These are phyloP conservation scores for Dioscorea cayenensis DNA, from an alignment of 116 monocot species.

Conservation along the genomic window DNA sequence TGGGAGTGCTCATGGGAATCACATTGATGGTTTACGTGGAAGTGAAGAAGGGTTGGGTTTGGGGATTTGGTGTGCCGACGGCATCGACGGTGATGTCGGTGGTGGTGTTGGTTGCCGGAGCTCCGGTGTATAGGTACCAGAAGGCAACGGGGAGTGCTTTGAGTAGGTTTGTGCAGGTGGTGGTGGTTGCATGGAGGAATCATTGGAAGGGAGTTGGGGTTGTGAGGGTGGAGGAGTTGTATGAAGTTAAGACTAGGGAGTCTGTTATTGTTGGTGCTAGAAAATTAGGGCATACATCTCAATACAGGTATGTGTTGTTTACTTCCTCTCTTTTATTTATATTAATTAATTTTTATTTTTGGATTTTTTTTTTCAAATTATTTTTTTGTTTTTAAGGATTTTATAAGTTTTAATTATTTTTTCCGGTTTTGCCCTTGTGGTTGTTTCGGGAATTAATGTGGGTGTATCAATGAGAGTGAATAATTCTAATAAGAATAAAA, in stretches of 20 bases:
- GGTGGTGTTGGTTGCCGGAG: slow-evolving; percentile 15
- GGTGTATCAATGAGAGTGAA: too few relatives aligned
- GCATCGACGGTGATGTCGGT: slow-evolving; percentile 6
- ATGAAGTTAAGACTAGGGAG: slow-evolving; percentile 24
- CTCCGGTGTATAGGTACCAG: slow-evolving; percentile 26
- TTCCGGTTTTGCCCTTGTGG: too few relatives aligned
- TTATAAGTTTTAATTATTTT: too few relatives aligned
- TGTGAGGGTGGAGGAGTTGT: slow-evolving; percentile 5
- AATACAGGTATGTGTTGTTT: background rate
- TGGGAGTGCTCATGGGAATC: slow-evolving; percentile 27
- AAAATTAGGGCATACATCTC: slow-evolving; percentile 24
- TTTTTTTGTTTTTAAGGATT: too few relatives aligned
- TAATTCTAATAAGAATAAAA: too few relatives aligned
- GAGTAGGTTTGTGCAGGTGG: slow-evolving; percentile 35
- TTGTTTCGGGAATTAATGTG: too few relatives aligned
- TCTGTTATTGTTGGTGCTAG: slow-evolving; percentile 27
- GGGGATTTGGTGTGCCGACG: slow-evolving; percentile 29
- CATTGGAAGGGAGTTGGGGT: background rate
- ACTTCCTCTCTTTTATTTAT: background rate
- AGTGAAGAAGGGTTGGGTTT: slow-evolving; percentile 19
- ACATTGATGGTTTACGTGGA: slow-evolving; percentile 33
- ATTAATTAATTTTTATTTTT: background rate
- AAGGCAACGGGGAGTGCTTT: slow-evolving; percentile 31
- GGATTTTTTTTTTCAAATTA: background rate
- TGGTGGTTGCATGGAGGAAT: slow-evolving; percentile 27